Evolutionary conservation across 1,284 basidiomycete genomes (phyloP).

Genomic region (Retiboletus flavoniger): DNA sequence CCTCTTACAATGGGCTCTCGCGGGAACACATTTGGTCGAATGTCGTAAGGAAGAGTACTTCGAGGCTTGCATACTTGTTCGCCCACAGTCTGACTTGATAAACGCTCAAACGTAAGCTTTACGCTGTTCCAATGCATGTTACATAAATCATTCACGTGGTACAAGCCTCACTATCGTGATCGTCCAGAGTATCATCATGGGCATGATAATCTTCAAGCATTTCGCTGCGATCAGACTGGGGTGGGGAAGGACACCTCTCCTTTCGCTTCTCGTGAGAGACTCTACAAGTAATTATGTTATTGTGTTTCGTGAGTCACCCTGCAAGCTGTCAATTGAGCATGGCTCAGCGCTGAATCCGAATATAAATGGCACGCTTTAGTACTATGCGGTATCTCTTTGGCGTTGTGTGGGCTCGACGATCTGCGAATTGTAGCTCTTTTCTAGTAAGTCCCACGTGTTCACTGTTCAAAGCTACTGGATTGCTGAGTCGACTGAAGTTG

Average conservation of each 20-base stretch:
- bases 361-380: constrained; percentile 4
- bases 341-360: not conserved
- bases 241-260: constrained; percentile 16
- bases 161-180: constrained; percentile 3
- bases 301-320: constrained; percentile 17
- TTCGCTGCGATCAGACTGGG: not conserved
- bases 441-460: constrained; percentile 9
- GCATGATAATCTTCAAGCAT: constrained; percentile 14
- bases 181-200: constrained; percentile 10
- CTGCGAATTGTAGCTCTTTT: not conserved
- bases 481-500: constrained; percentile 11
- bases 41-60: not conserved
- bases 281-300: constrained; percentile 8
- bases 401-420: constrained; percentile 6
- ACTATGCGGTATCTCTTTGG: not conserved
- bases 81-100: not conserved
- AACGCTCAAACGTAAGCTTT: not conserved
- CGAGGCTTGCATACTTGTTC: constrained; percentile 16
- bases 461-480: not conserved
- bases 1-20: constrained; percentile 5
- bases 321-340: not conserved
- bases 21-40: not conserved
- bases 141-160: not conserved
- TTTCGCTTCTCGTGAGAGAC: constrained; percentile 23
- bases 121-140: not conserved